Evolutionary conservation across 2,329 filamentous ascomycete genomes (phyloP), one percentile per base, ranked within the genome.

Genomic region (Cordyceps javanica): DNA sequence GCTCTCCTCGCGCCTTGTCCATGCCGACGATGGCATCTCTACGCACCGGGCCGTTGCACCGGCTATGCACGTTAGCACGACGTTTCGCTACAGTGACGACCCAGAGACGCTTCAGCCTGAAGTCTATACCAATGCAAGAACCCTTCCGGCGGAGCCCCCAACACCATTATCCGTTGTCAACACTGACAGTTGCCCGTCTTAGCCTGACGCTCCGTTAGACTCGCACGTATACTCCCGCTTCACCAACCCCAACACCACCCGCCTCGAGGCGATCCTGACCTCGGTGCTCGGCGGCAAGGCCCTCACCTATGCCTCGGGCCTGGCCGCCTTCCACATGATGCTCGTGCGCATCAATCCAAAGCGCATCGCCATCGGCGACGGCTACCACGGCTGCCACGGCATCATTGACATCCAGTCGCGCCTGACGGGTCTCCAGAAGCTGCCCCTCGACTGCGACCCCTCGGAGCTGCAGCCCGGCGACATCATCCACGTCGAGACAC

Each of bases 301-400:
- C 1, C 69, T 97, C 28, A 90, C 88, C 53, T 99, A 97, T 75
- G 77, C 83, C 38, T 95, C 90, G 3, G 94, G 94, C 4, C 82
- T 97, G 23, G 83, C 90, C 11, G 90, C 93, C 53, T 92, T 97
- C 75, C 90, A 97, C 72, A 92, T 90, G 32, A 77, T 95, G 59
- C 80, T 97, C 2, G 86, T 92, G n/a, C 85, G 86, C 67, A 75
- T 96, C 9, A 91, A 95, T 70, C 94, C 94, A 1, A 85, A 85
- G 64, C 86, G 87, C 59, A 84, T 97, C 57, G 88, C 91, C 63
- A 91, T 97, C 62, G 86, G 86, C 38, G 85, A 81, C 16, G 92
- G 91, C 42, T 99, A 97, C 74, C 94, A 97, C 75, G 94, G 94
- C 65, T 96, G 90, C 73, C 91, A 96, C 71, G 91, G 90, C 60